Conservation (phyloP, 2,329 filamentous ascomycete genomes). For the Hypoxylon sp. region DNA sequence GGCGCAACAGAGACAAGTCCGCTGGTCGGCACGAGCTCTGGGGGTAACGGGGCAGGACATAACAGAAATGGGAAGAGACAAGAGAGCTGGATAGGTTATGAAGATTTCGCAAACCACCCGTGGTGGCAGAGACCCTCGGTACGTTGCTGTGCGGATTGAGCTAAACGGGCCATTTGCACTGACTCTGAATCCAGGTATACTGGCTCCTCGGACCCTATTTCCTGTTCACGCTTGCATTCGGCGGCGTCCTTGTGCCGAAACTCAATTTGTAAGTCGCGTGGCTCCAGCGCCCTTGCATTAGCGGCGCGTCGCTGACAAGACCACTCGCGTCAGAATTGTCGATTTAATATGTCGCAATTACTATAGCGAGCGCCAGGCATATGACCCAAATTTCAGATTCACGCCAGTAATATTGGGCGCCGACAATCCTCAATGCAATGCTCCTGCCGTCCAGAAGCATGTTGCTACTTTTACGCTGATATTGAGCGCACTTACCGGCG, state of each 20-base stretch:
- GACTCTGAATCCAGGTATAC: slow-evolving; percentile 69
- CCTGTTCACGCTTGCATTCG: slow-evolving; percentile 87
- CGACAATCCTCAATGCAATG: slow-evolving; percentile 84
- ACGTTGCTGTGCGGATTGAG: slow-evolving; percentile 49
- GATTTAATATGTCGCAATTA: slow-evolving; percentile 87
- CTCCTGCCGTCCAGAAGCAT: slow-evolving; percentile 80
- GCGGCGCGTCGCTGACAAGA: slow-evolving; percentile 28
- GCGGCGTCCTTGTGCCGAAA: slow-evolving; percentile 86
- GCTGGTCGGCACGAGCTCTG: slow-evolving; percentile 55
- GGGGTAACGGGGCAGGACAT: slow-evolving; percentile 40
- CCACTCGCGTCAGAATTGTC: slow-evolving; percentile 68
- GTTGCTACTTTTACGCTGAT: slow-evolving; percentile 85
- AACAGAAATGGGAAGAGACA: slow-evolving; percentile 37
- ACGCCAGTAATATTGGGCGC: slow-evolving; percentile 74
- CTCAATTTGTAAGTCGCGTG: slow-evolving; percentile 75
- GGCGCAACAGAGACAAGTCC: slow-evolving; percentile 55
- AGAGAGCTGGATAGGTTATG: slow-evolving; percentile 62
- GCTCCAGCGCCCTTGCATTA: slow-evolving; percentile 3
- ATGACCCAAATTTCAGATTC: slow-evolving; percentile 71
- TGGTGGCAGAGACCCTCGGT: slow-evolving; percentile 75
- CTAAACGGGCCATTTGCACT: slow-evolving; percentile 39
- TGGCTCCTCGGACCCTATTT: slow-evolving; percentile 88
- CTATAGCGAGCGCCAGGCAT: slow-evolving; percentile 74
- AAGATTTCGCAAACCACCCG: slow-evolving; percentile 71
- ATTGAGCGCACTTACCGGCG: slow-evolving; percentile 79